Base-by-base conservation (phyloP, 169 alveolate species). In the Plasmodium falciparum region DNA sequence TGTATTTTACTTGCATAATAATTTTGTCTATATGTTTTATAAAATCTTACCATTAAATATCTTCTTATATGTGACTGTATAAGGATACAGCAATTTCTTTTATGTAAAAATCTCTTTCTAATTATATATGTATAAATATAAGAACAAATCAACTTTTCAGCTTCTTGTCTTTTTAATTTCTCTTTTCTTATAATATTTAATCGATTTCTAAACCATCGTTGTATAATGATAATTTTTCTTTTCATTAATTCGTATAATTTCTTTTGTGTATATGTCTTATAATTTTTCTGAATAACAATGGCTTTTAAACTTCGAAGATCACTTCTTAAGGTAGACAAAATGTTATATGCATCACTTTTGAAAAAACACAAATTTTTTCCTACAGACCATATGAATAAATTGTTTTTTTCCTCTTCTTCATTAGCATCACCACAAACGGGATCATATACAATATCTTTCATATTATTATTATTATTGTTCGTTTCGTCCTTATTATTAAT, bases 1-100 rank as follows among this genome's bases (percentile, higher is more conserved):
- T 96, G 97, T 33, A 96, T 93, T 62, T 52, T 75, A 15, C 96
- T 72, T 8, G 97, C 97, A 62, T 75, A 88, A 20, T 73, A 20
- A 20, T 92, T 26, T 39, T 75, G 43, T 39, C 74, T 61, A 65
- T 80, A 75, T 43, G 85, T 89, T 56, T 93, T 92, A 39, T 88
- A 83, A 43, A 45, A 50, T 49, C 9, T 69, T 62, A 33, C 43
- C 3, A 65, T 17, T 12, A 83, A 47, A 50, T 58, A 58, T 29
- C 85, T 61, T 56, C 85, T 69, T 11, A 83, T 15, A 45, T 58
- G 61, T 11, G 91, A 43, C 20, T 83, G 91, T 69, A 83, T 83
- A 69, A 67, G 47, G 0, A 63, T 56, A 5, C 74, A 73, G 43
- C 86, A 83, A 1, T 58, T 83, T 70, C 22, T 69, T 62, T 52